Evolutionary conservation across 2,329 filamentous ascomycete genomes (phyloP).

Genomic region (Zasmidium citrigriseum): DNA sequence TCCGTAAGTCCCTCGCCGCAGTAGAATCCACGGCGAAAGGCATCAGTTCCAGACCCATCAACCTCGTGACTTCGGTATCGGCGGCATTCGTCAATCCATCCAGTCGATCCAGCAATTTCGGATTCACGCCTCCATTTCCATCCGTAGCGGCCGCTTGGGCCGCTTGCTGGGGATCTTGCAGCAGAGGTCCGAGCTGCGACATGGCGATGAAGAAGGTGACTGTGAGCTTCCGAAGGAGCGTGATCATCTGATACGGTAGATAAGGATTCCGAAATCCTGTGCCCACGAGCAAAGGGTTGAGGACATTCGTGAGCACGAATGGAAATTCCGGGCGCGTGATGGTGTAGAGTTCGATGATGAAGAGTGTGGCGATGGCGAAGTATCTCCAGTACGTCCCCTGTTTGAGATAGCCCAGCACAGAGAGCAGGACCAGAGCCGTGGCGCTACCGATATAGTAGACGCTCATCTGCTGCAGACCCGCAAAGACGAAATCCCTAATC

Average conservation of each 20-base stretch:
- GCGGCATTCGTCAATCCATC: conserved; percentile 60
- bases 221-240: conserved; percentile 71
- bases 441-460: conserved; percentile 64
- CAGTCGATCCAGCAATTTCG: conserved; percentile 68
- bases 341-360: conserved; percentile 59
- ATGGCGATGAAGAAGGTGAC: conserved; percentile 83
- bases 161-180: conserved; percentile 42
- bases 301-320: conserved; percentile 43
- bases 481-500: conserved; percentile 70
- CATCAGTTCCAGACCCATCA: conserved; percentile 76
- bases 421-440: conserved; percentile 61
- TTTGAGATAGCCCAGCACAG: conserved; percentile 67
- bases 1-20: conserved; percentile 63
- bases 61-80: conserved; percentile 67
- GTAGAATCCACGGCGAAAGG: conserved; percentile 77
- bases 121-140: conserved; percentile 39
- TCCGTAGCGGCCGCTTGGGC: conserved; percentile 7
- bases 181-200: conserved; percentile 73
- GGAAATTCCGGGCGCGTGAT: conserved; percentile 55
- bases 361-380: conserved; percentile 54
- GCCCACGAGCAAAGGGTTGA: conserved; percentile 50
- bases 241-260: conserved; percentile 82
- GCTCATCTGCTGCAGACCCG: conserved; percentile 62
- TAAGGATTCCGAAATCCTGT: conserved; percentile 59
- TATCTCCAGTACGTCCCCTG: conserved; percentile 62